Evolutionary conservation across 768 basidiomycete species (phyloP), one percentile per base, ranked within the genome.

Genomic region (Rhizopogon roseolus): DNA sequence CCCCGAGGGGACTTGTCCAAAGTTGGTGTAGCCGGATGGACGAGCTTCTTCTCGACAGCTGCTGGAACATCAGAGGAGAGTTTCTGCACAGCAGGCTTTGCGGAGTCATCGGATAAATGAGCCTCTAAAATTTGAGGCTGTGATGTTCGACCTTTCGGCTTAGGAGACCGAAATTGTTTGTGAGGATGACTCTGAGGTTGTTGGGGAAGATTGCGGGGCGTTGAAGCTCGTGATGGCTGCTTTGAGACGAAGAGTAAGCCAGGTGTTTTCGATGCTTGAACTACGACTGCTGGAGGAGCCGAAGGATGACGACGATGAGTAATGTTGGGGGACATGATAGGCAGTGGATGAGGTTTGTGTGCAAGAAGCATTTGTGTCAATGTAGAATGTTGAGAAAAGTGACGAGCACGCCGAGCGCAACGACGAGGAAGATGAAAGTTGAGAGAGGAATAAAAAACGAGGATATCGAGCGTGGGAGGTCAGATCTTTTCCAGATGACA

Each of bases 201-300:
- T 40, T 73, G 66, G 19, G 64, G 73, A 49, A 73, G 71, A 27
- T 67, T 70, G 42, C 71, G 70, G 6, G 69, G 71, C 0, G 65
- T 57, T 6, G 66, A 63, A 45, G 66, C 63, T 36, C 70, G 70
- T 42, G 41, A 50, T 11, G 82, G 83, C 46, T 48, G 46, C 74
- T 83, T 86, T 51, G 85, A 81, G 48, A 90, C 76, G 45, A 83
- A 79, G 49, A 90, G 78, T 8, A 90, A 76, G 64, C 88, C 88
- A 0, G 88, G 88, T 0, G 81, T 87, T 52, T 78, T 78, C 11
- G 88, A 88, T 3, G 88, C 82, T 66, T 87, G 85, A 4, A 87
- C 81, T 56, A 84, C 76, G 61, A 85, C 80, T 36, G 81, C 76
- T 0, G 81, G 80, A 7, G 85, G 84, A 0, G 88, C 87, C 0